Evolutionary conservation across 2,329 filamentous ascomycete genomes (phyloP), one percentile per base, ranked within the genome.

Genomic region (Ophiocordyceps unilateralis): DNA sequence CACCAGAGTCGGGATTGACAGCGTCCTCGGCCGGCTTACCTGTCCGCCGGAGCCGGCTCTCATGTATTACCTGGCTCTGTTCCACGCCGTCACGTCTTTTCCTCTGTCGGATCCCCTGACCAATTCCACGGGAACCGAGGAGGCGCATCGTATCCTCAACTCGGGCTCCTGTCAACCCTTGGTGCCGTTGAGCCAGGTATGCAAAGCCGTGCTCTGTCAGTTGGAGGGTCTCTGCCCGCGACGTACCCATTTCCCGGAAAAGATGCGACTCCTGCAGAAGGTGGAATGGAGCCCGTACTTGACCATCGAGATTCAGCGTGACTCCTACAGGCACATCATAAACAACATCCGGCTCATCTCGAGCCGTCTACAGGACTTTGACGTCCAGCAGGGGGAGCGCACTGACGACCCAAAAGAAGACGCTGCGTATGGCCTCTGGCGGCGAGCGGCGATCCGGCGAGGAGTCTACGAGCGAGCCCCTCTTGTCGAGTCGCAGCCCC

Each of bases 11-110:
- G 42, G 36, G n/a, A 43, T 43, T 11, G 42, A 43, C 21, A 24
- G 6, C 28, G 21, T 36, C 17, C 42, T 43, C 11, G 26, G 38
- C 15, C 42, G 42, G 10, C 38, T 43, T 2, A n/a, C 28, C 8
- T 43, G 42, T 40, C 38, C 37, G 6, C 37, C 42, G 7, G 42
- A 43, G 20, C 20, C 26, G 38, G 20, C 19, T 19, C 26, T 43
- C 11, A n/a, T 40, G 8, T 43, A 43, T 21, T 36, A 19, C 1
- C 20, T 39, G 38, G 42, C 42, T 19, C 30, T 43, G 21, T 36
- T 43, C 5, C 42, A 43, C n/a, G 42, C 42, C 15, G 30, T 28
- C 12, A 40, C 42, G 9, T 43, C 42, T 5, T 43, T 43, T 17
- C 12, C 38, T 14, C 20, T 40, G 5, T 19, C 37, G 1, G 37